A percentile compares a stretch with the other conserved stretches of the same genome.
phyloP scores from a whole-genome alignment of 2,329 filamentous ascomycete species.

The Sclerotinia nivalis region DNA sequence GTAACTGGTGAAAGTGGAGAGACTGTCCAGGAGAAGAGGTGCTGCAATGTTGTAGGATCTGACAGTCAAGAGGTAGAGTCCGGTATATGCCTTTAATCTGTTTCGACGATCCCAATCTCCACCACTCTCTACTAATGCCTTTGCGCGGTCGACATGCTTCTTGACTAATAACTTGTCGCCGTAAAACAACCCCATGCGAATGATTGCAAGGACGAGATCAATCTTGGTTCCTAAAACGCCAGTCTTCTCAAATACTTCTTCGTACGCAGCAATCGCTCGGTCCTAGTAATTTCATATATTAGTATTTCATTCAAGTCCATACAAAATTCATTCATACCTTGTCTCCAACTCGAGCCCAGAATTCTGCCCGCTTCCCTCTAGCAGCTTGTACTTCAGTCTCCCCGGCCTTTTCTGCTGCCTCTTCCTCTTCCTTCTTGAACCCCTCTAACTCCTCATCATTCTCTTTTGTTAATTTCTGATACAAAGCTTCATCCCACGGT shows the following conservation, averaged over 20 bases:
- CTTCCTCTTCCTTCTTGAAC: slow-evolving; percentile 84
- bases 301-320: not conserved
- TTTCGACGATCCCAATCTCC: slow-evolving; percentile 99
- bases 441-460: slow-evolving; percentile 76
- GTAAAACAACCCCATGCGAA: slow-evolving; percentile 94
- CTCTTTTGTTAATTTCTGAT: slow-evolving; percentile 72
- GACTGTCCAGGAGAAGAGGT: slow-evolving; percentile 89
- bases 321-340: slow-evolving; percentile 63
- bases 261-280: slow-evolving; percentile 88
- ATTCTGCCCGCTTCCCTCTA: slow-evolving; percentile 91
- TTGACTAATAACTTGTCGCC: slow-evolving; percentile 89
- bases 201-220: slow-evolving; percentile 92
- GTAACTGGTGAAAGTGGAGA: slow-evolving; percentile 98
- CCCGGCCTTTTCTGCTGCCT: slow-evolving; percentile 92
- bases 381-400: slow-evolving; percentile 94
- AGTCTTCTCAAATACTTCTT: slow-evolving; percentile 95
- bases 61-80: slow-evolving; percentile 86
- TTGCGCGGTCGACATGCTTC: slow-evolving; percentile 89
- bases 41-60: slow-evolving; percentile 89
- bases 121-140: slow-evolving; percentile 86
- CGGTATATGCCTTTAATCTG: slow-evolving; percentile 97
- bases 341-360: slow-evolving; percentile 93
- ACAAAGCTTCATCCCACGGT: slow-evolving; percentile 88
- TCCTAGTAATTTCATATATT: slow-evolving; percentile 59
- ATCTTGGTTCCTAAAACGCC: slow-evolving; percentile 96